Conservation (phyloP, 768 basidiomycete species). For the Rhodosporidiobolus odoratus region DNA sequence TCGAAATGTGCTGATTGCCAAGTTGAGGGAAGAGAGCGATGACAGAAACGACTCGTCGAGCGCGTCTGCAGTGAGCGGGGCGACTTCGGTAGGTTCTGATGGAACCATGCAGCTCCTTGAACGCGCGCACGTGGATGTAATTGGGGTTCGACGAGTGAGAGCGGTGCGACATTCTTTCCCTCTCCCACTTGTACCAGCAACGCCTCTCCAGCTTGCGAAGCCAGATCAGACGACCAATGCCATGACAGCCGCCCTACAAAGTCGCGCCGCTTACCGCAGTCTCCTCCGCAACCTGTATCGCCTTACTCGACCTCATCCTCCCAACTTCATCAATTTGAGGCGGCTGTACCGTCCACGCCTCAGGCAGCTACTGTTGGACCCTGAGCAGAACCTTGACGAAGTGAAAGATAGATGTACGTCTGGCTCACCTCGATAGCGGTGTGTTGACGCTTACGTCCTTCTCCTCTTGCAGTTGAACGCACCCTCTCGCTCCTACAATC, state of each 20-base stretch:
- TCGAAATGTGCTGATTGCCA: too few relatives aligned
- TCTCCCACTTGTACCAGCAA: background rate
- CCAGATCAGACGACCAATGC: background rate
- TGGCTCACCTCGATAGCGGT: too few relatives aligned
- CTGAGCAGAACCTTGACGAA: fast-evolving
- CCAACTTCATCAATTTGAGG: background rate
- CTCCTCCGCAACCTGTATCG: background rate
- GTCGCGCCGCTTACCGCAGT: conserved; percentile 1
- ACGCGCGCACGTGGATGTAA: too few relatives aligned
- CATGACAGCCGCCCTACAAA: too few relatives aligned
- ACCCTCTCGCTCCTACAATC: conserved; percentile 13
- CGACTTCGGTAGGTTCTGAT: too few relatives aligned
- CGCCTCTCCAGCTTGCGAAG: background rate
- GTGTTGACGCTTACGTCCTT: background rate
- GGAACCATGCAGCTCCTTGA: too few relatives aligned
- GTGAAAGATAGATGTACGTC: background rate
- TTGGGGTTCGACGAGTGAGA: too few relatives aligned
- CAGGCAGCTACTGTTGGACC: background rate
- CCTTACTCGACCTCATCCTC: background rate
- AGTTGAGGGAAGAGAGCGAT: too few relatives aligned
- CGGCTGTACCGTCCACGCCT: background rate
- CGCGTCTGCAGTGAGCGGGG: too few relatives aligned
- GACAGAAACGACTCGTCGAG: too few relatives aligned
- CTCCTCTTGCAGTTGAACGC: background rate
- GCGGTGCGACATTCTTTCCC: too few relatives aligned